Evolutionary conservation across 176 grass and related monocot genomes (phyloP).

Genomic region (bread wheat (Triticum aestivum)): DNA sequence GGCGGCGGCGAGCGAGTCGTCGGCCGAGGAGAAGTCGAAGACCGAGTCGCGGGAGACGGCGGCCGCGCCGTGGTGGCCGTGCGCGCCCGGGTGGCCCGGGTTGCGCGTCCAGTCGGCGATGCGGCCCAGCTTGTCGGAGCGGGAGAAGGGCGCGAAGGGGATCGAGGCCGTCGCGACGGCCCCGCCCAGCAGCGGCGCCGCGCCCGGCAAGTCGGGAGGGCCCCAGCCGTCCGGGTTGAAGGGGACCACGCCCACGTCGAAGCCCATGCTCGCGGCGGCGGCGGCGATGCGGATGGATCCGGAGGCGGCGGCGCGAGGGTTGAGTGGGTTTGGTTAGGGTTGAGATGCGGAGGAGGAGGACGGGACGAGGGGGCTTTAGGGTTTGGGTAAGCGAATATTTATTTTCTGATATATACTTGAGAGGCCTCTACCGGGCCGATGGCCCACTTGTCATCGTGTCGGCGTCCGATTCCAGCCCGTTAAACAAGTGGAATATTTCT

Average conservation of each 20-base stretch:
- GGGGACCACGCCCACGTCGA: conserved; percentile 73
- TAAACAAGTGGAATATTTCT: background rate
- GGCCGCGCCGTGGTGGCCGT: background rate
- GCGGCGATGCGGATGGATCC: conserved; percentile 2
- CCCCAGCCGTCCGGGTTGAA: conserved; percentile 82
- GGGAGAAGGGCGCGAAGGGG: conserved; percentile 87
- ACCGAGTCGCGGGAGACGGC: conserved; percentile 65
- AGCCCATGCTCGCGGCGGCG: conserved; percentile 45
- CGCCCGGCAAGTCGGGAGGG: conserved; percentile 48
- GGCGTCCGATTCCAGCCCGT: background rate
- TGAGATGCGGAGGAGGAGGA: background rate
- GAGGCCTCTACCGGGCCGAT: background rate
- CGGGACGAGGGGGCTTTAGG: conserved; percentile 1
- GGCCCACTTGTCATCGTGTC: background rate
- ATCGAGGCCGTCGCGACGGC: conserved; percentile 41
- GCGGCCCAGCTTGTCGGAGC: conserved; percentile 77
- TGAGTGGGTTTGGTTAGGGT: background rate
- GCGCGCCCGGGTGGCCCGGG: conserved; percentile 20
- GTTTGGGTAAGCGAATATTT: background rate
- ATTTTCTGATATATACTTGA: background rate
- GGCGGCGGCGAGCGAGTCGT: conserved; percentile 54
- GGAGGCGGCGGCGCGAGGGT: conserved; percentile 12
- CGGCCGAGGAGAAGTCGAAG: conserved; percentile 73
- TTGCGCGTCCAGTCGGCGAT: conserved; percentile 88
- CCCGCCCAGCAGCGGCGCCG: conserved; percentile 45